Evolutionary conservation across 73 alveolate genomes (phyloP).

Genomic region (Halteria grandinella): DNA sequence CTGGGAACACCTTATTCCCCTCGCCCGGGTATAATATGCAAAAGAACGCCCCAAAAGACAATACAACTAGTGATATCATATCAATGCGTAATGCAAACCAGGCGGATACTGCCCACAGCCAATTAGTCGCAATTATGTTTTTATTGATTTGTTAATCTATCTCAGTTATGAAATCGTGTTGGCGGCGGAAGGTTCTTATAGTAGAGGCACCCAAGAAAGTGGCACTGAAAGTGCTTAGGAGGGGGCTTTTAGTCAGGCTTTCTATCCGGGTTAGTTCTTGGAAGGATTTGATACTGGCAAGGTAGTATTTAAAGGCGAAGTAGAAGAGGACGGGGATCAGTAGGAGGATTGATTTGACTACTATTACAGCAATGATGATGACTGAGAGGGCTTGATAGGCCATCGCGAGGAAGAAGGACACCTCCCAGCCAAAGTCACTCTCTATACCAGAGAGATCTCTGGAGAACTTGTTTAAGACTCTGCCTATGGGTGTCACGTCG

Average conservation of each 20-base stretch:
- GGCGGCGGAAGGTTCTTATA: conserved; percentile 85
- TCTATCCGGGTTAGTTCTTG: conserved; percentile 88
- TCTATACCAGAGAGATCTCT: conserved; percentile 67
- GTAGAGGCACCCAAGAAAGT: conserved; percentile 86
- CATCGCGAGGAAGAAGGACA: conserved; percentile 4
- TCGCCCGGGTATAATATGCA: conserved; percentile 33
- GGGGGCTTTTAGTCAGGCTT: conserved; percentile 86
- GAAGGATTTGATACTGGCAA: conserved; percentile 25
- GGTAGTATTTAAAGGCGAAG: not conserved
- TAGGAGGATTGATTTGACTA: conserved; percentile 16
- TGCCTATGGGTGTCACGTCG: conserved; percentile 96
- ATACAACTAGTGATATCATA: conserved; percentile 12
- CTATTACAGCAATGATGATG: conserved; percentile 13
- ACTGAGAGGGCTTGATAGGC: not conserved
- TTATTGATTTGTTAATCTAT: conserved; percentile 56
- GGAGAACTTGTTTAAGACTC: conserved; percentile 90
- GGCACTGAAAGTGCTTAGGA: conserved; percentile 87
- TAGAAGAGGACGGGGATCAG: not conserved
- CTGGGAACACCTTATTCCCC: conserved; percentile 23
- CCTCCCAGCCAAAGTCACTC: conserved; percentile 4
- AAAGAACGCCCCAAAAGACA: conserved; percentile 38
- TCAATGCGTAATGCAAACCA: conserved; percentile 62
- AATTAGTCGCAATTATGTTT: conserved; percentile 50
- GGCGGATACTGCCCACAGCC: conserved; percentile 20
- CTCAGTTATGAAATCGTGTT: conserved; percentile 42